Base-by-base conservation (phyloP, 257 asterid genomes). In the Nyctanthes arbortristis region DNA sequence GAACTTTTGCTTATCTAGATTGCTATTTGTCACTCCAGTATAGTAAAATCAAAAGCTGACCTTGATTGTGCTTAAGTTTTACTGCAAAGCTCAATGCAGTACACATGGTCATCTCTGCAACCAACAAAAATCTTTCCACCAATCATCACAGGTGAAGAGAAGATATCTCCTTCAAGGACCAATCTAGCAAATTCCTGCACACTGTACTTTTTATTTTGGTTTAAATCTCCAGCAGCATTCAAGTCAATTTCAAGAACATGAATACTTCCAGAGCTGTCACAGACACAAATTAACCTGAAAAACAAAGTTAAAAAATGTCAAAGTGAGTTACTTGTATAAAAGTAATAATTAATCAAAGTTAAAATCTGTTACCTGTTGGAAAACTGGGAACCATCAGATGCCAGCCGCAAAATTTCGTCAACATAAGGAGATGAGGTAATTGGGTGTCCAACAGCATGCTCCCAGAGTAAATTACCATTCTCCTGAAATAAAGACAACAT, bases 101-200 rank as follows among this genome's bases (percentile, higher is more conserved):
- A 79, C 5, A 89, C 72, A 61, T 85, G 82, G 59, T 93, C 89
- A 81, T 88, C 93, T 68, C 97, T 78, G 79, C 96, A 90, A 55
- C 98, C 98, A 39, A 93, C 89, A 39, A 84, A 93, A 57, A 93
- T 82, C 72, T 67, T 72, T 68, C 97, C 96, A 57, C 96, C 95
- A 47, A 89, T 83, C 98, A 93, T 93, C 69, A 93, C 88, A 1
- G 98, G 98, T 0, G 98, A 93, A 62, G 98, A 93, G 79, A 93
- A 93, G 60, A 90, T 74, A 28, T 93, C 96, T 25, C 98, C 98
- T 73, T 68, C 66, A 20, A 93, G 83, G 73, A 87, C 87, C 25
- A 90, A 67, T 56, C 87, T 87, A 73, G 89, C 90, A 31, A 81
- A 81, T 84, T 90, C 93, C 73, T 71, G 80, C 10, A 89, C 88